Percentiles rank a stretch among this genome's conserved stretches.
phyloP scores from a whole-genome alignment of 306 rosid genomes.

The Fagus sylvatica region DNA sequence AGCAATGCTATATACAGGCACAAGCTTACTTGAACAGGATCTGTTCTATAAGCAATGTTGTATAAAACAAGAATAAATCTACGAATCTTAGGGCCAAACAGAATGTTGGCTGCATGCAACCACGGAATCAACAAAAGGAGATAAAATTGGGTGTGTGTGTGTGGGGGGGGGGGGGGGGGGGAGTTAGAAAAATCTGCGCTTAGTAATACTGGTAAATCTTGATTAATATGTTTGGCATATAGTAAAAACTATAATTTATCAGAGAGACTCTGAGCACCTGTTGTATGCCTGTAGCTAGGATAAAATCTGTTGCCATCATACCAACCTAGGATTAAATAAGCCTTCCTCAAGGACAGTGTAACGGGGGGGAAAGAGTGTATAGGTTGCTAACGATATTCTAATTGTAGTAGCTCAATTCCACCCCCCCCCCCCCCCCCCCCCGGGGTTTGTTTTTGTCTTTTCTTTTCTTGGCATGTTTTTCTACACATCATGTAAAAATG shows the following conservation, averaged over 20 bases:
- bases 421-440: too few species aligned
- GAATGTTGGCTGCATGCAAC: neutral
- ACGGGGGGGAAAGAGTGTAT: neutral
- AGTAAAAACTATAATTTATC: neutral
- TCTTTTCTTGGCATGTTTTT: neutral
- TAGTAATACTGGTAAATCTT: neutral
- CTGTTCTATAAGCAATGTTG: neutral
- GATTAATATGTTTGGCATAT: neutral
- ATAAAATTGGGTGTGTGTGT: neutral
- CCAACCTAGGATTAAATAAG: neutral
- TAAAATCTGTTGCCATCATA: neutral
- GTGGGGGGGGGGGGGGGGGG: neutral
- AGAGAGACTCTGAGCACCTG: neutral
- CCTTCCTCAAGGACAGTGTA: neutral
- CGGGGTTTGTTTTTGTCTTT: neutral
- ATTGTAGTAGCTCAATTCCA: neutral
- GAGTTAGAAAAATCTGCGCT: neutral
- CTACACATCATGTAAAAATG: constrained; percentile 10
- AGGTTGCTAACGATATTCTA: neutral
- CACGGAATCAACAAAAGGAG: neutral
- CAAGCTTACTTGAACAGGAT: too few species aligned
- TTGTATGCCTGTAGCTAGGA: constrained; percentile 14
- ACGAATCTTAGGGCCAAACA: neutral
- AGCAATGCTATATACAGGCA: too few species aligned
- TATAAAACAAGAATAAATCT: neutral